These are phyloP conservation scores for Ananas comosus DNA, from an alignment of 176 grass and related monocot species.

Conservation along the genomic window DNA sequence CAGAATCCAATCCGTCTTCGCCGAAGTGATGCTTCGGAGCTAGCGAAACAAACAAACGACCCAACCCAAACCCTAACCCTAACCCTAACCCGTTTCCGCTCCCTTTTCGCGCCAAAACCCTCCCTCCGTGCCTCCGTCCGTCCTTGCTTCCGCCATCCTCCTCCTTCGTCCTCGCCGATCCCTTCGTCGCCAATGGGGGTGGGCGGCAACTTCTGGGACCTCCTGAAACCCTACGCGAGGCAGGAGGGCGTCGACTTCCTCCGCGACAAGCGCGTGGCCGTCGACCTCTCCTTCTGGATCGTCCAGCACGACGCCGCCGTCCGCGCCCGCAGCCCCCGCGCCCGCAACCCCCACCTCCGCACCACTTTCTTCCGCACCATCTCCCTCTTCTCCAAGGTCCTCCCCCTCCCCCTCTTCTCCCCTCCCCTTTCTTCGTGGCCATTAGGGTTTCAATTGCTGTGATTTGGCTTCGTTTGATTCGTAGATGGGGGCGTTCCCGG, in stretches of 20 bases:
- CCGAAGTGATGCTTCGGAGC: no score
- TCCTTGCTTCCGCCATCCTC: background rate
- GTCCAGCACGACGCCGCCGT: slow-evolving; percentile 75
- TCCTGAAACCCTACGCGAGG: slow-evolving; percentile 57
- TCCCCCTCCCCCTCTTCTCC: background rate
- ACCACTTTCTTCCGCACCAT: slow-evolving; percentile 82
- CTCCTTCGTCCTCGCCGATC: background rate
- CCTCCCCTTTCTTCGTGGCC: background rate
- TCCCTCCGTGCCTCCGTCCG: background rate
- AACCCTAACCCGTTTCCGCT: no score
- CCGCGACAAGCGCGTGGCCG: slow-evolving; percentile 72
- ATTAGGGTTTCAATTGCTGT: no score
- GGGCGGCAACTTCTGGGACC: slow-evolving; percentile 76
- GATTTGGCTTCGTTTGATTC: background rate
- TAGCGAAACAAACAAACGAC: no score
- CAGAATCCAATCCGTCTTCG: no score
- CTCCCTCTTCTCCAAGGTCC: slow-evolving; percentile 86
- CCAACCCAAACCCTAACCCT: no score
- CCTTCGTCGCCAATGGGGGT: slow-evolving; percentile 44
- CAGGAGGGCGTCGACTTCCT: slow-evolving; percentile 58
- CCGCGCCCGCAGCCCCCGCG: slow-evolving; percentile 29
- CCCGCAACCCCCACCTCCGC: slow-evolving; percentile 60
- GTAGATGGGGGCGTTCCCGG: slow-evolving; percentile 87
- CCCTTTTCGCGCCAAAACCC: slow-evolving; percentile 1
- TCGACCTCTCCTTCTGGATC: slow-evolving; percentile 94